These are phyloP conservation scores for Grosmannia serpens DNA, from an alignment of 2,329 filamentous ascomycete genomes.

Conservation along the genomic window DNA sequence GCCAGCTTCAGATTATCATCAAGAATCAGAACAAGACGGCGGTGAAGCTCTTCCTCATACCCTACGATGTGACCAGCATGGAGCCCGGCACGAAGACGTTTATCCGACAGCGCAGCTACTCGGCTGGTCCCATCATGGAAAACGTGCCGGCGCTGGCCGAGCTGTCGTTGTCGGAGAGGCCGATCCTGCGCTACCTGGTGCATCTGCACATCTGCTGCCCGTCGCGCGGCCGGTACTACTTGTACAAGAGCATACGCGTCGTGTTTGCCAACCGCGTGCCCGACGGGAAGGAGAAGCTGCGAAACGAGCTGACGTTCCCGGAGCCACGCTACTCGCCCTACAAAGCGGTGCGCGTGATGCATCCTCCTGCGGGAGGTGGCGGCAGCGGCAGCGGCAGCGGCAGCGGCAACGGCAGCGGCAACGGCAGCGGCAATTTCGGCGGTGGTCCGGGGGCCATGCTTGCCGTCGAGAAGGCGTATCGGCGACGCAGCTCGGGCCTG, in stretches of 20 bases:
- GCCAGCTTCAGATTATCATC: conserved; percentile 91
- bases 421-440: conserved; percentile 9
- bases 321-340: conserved; percentile 81
- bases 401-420: neutral
- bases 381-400: neutral
- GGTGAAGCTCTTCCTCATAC: conserved; percentile 88
- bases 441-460: conserved; percentile 36
- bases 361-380: conserved; percentile 17
- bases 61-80: conserved; percentile 89
- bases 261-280: conserved; percentile 96
- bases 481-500: conserved; percentile 45
- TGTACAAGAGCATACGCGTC: conserved; percentile 86
- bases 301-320: conserved; percentile 80
- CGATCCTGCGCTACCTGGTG: conserved; percentile 77
- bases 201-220: conserved; percentile 90
- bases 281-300: conserved; percentile 84
- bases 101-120: conserved; percentile 87
- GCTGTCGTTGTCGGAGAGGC: conserved; percentile 35
- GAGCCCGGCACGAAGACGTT: conserved; percentile 91
- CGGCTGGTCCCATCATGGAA: conserved; percentile 73
- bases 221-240: conserved; percentile 69
- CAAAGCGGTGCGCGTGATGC: conserved; percentile 52
- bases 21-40: conserved; percentile 98
- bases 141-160: conserved; percentile 22
- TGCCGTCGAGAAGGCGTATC: conserved; percentile 47